These are phyloP conservation scores for Ramaria sp. DNA, from an alignment of 768 basidiomycete genomes.

Conservation along the genomic window DNA sequence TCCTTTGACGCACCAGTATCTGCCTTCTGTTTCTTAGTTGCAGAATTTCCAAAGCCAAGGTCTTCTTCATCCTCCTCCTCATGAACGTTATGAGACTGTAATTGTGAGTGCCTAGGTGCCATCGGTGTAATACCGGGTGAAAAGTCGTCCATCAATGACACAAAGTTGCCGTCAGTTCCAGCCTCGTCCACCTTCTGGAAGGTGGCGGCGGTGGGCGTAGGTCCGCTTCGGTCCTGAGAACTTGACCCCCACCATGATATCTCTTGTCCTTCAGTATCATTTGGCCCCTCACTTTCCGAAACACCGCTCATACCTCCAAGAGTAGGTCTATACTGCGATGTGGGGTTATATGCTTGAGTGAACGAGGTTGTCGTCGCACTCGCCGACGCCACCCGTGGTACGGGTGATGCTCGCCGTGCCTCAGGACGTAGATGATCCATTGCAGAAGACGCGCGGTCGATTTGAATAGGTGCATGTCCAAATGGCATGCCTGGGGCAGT, in stretches of 20 bases:
- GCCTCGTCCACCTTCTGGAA: conserved; percentile 44
- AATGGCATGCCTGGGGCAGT: conserved; percentile 63
- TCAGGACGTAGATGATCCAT: conserved; percentile 54
- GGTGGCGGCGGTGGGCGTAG: conserved; percentile 60
- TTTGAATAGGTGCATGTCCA: conserved; percentile 35
- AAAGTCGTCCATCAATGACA: conserved; percentile 71
- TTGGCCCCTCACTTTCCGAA: background rate
- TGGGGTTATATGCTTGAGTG: conserved; percentile 20
- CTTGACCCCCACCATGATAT: conserved; percentile 56
- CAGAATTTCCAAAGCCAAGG: conserved; percentile 79
- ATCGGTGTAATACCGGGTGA: conserved; percentile 30
- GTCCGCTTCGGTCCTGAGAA: conserved; percentile 22
- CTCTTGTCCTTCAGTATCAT: conserved; percentile 24
- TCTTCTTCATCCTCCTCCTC: conserved; percentile 56
- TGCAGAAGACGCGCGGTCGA: conserved; percentile 69
- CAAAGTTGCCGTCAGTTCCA: conserved; percentile 49
- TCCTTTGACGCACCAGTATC: conserved; percentile 2
- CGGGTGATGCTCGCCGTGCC: conserved; percentile 33
- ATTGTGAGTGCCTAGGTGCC: conserved; percentile 9
- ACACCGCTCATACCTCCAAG: conserved; percentile 15
- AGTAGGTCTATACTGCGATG: conserved; percentile 16
- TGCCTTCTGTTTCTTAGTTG: conserved; percentile 2
- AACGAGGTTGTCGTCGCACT: conserved; percentile 43
- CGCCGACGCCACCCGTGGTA: conserved; percentile 43
- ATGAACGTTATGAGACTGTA: conserved; percentile 7